Percentiles rank a stretch among this genome's conserved stretches.
These are phyloP conservation scores for Grosmannia serpens DNA, from an alignment of 2,329 filamentous ascomycete genomes.

Conservation along the genomic window DNA sequence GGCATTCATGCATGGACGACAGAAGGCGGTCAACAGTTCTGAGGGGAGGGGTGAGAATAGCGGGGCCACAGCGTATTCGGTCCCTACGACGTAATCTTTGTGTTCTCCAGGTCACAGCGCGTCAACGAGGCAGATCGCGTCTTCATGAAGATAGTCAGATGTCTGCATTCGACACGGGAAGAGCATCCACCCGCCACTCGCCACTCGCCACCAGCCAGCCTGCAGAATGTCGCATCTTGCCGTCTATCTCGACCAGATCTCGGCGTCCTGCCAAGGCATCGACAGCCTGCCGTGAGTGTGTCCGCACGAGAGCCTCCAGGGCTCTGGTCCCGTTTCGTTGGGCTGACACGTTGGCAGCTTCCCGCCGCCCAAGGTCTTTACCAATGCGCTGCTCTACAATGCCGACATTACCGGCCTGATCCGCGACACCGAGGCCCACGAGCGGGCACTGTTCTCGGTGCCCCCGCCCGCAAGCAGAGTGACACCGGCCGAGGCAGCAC, in stretches of 20 bases:
- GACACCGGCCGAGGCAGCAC: conserved; percentile 22
- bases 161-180: neutral
- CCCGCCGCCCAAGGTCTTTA: conserved; percentile 85
- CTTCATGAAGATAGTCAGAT: neutral
- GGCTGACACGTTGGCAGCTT: conserved; percentile 44
- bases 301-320: too few relatives aligned
- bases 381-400: conserved; percentile 76
- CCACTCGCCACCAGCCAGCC: too few relatives aligned
- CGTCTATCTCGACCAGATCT: conserved; percentile 65
- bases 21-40: neutral
- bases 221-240: conserved; percentile 56
- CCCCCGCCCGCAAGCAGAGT: conserved; percentile 49
- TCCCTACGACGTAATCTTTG: too few relatives aligned
- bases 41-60: neutral
- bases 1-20: neutral
- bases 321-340: neutral
- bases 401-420: conserved; percentile 92
- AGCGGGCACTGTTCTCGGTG: conserved; percentile 88
- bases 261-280: conserved; percentile 64
- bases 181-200: too few relatives aligned
- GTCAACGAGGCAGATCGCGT: neutral
- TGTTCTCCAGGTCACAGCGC: too few relatives aligned
- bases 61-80: neutral
- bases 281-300: conserved; percentile 57
- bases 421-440: conserved; percentile 87